Conservation (phyloP, 2,329 filamentous ascomycete species). For the Talaromyces sp. region DNA sequence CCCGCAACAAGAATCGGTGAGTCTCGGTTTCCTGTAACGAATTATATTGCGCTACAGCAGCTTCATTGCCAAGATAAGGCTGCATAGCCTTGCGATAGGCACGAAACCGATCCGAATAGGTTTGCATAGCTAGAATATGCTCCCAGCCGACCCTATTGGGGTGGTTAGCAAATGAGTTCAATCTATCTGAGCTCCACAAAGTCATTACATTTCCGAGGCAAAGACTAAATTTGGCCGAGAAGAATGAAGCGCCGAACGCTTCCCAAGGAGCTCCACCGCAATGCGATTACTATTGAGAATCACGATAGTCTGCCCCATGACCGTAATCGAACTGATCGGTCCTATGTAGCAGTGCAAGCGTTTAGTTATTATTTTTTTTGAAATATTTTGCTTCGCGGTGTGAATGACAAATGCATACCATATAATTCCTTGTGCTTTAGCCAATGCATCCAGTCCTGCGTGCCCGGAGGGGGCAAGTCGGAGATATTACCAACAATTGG, state of each 20-base stretch:
- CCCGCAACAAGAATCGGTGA: constrained; percentile 47
- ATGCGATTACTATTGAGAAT: constrained; percentile 38
- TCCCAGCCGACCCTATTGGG: constrained; percentile 48
- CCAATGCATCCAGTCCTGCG: constrained; percentile 49
- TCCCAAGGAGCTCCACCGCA: constrained; percentile 41
- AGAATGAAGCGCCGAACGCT: constrained; percentile 33
- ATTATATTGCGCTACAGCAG: constrained; percentile 43
- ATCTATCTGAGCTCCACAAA: neutral
- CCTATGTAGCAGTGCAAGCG: no score
- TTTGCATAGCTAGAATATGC: constrained; percentile 32
- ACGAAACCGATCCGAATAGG: constrained; percentile 43
- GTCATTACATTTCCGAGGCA: constrained; percentile 41
- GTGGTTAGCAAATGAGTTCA: no score
- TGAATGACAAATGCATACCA: no score
- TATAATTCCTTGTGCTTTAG: constrained; percentile 47
- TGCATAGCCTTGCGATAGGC: constrained; percentile 51
- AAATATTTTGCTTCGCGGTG: no score
- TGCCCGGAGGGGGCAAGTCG: constrained; percentile 49
- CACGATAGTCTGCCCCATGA: constrained; percentile 41
- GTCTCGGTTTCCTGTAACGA: constrained; percentile 50
- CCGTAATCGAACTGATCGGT: constrained; percentile 42
- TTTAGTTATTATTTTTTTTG: no score
- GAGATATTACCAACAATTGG: constrained; percentile 55
- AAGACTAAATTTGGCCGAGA: constrained; percentile 36
- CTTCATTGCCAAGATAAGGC: constrained; percentile 46